Percentiles rank a stretch among this genome's conserved stretches.
phyloP scores from a whole-genome alignment of 306 rosid species.

The Abrus pulchellus region DNA sequence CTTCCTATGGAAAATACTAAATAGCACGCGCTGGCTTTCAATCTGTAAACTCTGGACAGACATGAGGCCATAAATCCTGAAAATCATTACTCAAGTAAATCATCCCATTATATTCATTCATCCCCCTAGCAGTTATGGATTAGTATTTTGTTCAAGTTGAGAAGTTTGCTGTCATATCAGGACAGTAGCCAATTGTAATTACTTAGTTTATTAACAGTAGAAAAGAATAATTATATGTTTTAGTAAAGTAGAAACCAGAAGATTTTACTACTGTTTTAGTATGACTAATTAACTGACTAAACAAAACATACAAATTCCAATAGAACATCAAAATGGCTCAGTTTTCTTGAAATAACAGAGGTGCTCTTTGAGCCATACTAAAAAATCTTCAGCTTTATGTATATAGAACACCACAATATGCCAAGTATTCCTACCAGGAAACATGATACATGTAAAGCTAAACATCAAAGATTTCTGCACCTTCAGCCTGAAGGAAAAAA shows the following conservation, averaged over 20 bases:
- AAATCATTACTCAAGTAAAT: too few species aligned
- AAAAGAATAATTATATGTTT: not conserved
- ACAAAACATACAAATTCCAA: constrained; percentile 5
- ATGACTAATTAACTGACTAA: not conserved
- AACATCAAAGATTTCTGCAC: constrained; percentile 6
- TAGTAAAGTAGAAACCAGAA: not conserved
- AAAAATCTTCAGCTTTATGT: not conserved
- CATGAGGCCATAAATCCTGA: too few species aligned
- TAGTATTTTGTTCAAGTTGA: not conserved
- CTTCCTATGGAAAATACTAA: too few species aligned
- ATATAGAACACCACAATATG: not conserved
- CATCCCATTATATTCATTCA: not conserved
- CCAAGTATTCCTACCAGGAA: constrained; percentile 12
- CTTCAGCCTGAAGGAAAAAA: not conserved
- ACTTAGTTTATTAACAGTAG: not conserved
- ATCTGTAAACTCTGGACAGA: too few species aligned
- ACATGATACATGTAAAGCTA: constrained; percentile 11
- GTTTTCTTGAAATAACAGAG: not conserved
- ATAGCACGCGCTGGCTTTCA: too few species aligned
- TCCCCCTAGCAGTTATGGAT: constrained; percentile 1
- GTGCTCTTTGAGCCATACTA: not conserved
- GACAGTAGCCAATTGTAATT: not conserved
- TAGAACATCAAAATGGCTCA: constrained; percentile 2
- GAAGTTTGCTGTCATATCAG: not conserved
- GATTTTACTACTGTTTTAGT: not conserved